phyloP scores from a whole-genome alignment of 257 asterid genomes.

The Rubia yunnanensis region DNA sequence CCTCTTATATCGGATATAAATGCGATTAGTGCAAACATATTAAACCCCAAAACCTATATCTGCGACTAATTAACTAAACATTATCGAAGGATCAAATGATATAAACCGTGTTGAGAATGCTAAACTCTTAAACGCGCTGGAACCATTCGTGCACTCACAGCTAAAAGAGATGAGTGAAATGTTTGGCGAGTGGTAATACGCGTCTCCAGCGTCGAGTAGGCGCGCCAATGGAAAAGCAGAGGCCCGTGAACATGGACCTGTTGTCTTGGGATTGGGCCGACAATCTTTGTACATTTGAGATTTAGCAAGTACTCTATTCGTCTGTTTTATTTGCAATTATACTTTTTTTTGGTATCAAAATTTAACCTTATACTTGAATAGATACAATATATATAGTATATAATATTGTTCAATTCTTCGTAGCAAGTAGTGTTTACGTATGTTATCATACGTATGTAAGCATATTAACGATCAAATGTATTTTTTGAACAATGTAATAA shows the following conservation, averaged over 20 bases:
- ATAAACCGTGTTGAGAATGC: background rate
- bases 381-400: too few relatives aligned
- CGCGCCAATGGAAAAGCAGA: background rate
- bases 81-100: background rate
- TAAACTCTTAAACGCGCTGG: background rate
- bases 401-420: too few relatives aligned
- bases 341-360: too few relatives aligned
- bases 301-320: too few relatives aligned
- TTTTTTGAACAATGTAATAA: too few relatives aligned
- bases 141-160: background rate
- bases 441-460: too few relatives aligned
- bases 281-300: constrained; percentile 37
- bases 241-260: constrained; percentile 15
- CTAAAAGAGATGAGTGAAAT: background rate
- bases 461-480: too few relatives aligned
- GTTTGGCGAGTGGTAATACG: constrained; percentile 4
- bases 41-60: background rate
- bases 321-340: too few relatives aligned
- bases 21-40: background rate
- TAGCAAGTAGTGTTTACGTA: too few relatives aligned
- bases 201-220: background rate
- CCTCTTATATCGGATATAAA: background rate
- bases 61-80: background rate
- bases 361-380: too few relatives aligned
- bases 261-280: constrained; percentile 33